These are phyloP conservation scores for Rhodotorula sp. DNA, from an alignment of 1,284 basidiomycete genomes.

Conservation along the genomic window DNA sequence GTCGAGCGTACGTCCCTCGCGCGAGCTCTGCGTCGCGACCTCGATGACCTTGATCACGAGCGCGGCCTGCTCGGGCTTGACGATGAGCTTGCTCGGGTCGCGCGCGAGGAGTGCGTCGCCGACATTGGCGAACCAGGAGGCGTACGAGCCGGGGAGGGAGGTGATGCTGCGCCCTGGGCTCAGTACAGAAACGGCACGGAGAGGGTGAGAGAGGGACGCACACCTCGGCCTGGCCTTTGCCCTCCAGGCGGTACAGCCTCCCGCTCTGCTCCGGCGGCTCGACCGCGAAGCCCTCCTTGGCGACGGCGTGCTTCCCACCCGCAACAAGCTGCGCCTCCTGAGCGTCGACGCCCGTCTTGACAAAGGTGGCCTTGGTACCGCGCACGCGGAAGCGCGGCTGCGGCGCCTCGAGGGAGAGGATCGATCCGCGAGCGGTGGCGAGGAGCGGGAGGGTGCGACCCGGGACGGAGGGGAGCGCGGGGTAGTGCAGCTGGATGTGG, in stretches of 20 bases:
- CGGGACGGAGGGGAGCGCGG: conserved; percentile 53
- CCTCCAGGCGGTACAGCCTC: conserved; percentile 30
- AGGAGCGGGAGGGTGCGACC: conserved; percentile 61
- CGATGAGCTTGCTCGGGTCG: conserved; percentile 58
- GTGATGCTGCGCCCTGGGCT: conserved; percentile 15
- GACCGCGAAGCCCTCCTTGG: conserved; percentile 57
- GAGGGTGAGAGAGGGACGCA: background rate
- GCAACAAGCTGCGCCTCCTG: conserved; percentile 64
- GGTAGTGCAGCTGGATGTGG: conserved; percentile 60
- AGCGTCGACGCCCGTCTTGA: conserved; percentile 73
- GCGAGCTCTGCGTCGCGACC: conserved; percentile 65
- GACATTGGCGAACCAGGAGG: conserved; percentile 42
- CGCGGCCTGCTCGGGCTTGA: conserved; percentile 71
- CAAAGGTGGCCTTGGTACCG: conserved; percentile 64
- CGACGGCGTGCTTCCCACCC: conserved; percentile 47
- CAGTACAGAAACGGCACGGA: too few relatives aligned
- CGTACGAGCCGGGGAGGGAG: conserved; percentile 21
- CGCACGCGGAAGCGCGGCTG: conserved; percentile 67
- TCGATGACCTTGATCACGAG: conserved; percentile 72
- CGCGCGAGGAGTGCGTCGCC: conserved; percentile 57
- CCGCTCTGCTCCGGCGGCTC: conserved; percentile 58
- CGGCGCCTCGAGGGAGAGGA: conserved; percentile 63
- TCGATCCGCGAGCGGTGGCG: conserved; percentile 67
- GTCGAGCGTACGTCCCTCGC: conserved; percentile 60
- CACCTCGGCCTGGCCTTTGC: background rate